A percentile compares a stretch with the other conserved stretches of the same genome.
These are phyloP conservation scores for Acrodontium crateriforme DNA, from an alignment of 2,329 filamentous ascomycete species.

Conservation along the genomic window DNA sequence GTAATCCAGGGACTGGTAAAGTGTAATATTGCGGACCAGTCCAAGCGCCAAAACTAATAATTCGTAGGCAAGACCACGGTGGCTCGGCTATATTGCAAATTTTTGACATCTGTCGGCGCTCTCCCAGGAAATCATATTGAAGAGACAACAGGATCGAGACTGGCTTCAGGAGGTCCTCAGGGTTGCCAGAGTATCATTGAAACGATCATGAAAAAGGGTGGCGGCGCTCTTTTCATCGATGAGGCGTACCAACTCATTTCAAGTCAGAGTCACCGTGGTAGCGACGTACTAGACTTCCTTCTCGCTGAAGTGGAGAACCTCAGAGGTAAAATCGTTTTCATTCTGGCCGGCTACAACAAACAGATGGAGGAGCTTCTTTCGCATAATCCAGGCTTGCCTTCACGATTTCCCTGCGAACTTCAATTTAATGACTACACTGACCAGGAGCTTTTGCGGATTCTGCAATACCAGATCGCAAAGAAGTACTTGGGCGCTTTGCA, in stretches of 20 bases:
- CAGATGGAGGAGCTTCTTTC: conserved; percentile 66
- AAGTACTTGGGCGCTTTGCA: conserved; percentile 44
- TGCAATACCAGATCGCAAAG: conserved; percentile 40
- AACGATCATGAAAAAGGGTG: conserved; percentile 41
- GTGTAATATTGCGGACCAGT: neutral
- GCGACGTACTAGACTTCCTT: conserved; percentile 53
- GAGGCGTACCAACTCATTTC: conserved; percentile 63
- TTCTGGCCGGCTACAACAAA: conserved; percentile 59
- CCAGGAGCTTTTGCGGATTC: conserved; percentile 47
- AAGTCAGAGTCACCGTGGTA: conserved; percentile 43
- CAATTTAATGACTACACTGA: conserved; percentile 59
- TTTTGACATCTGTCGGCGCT: conserved; percentile 47
- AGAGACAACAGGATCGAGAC: conserved; percentile 53
- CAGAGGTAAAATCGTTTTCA: conserved; percentile 54
- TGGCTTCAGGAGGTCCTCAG: conserved; percentile 48
- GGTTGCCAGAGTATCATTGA: conserved; percentile 46
- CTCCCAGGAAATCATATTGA: conserved; percentile 47
- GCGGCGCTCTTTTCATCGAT: conserved; percentile 63
- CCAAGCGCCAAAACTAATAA: neutral
- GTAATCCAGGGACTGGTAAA: conserved; percentile 60
- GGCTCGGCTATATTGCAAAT: conserved; percentile 53
- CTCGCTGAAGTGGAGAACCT: conserved; percentile 61
- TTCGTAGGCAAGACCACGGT: conserved; percentile 57
- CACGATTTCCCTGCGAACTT: conserved; percentile 52
- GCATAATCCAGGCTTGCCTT: conserved; percentile 58